These are phyloP conservation scores for Pleurostoma richardsiae DNA, from an alignment of 2,329 filamentous ascomycete species.

Conservation along the genomic window DNA sequence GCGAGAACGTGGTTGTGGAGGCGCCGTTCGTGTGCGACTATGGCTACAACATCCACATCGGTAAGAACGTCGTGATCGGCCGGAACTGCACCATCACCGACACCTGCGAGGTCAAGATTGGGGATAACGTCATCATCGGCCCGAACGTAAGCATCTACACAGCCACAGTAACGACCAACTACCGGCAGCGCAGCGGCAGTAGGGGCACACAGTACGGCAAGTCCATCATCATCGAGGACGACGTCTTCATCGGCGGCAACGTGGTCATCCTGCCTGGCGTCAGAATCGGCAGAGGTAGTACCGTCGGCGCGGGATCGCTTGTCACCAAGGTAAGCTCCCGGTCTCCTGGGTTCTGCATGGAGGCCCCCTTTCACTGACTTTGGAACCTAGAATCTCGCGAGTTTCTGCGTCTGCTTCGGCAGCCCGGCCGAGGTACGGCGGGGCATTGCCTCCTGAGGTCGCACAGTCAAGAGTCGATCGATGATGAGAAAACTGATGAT, in stretches of 20 bases:
- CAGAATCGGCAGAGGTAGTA: constrained; percentile 72
- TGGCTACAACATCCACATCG: constrained; percentile 89
- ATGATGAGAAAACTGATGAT: neutral
- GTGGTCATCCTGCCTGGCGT: constrained; percentile 75
- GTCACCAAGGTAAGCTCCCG: constrained; percentile 63
- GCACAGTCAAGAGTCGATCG: neutral
- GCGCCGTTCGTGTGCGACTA: constrained; percentile 86
- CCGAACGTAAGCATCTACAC: constrained; percentile 85
- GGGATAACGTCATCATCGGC: constrained; percentile 70
- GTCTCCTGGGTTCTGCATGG: neutral
- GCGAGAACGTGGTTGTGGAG: constrained; percentile 74
- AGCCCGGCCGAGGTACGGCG: constrained; percentile 13
- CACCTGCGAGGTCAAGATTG: constrained; percentile 77
- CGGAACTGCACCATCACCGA: constrained; percentile 83
- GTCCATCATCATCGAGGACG: constrained; percentile 73
- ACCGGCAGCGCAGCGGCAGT: constrained; percentile 67
- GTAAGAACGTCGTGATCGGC: constrained; percentile 77
- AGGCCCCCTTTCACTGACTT: neutral
- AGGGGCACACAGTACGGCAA: constrained; percentile 67
- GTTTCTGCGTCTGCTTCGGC: constrained; percentile 14
- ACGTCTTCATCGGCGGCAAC: constrained; percentile 77
- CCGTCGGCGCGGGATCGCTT: constrained; percentile 77
- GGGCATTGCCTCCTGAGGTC: constrained; percentile 6
- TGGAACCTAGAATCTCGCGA: constrained; percentile 8
- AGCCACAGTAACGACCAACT: constrained; percentile 66